These are phyloP conservation scores for Ophiostoma quercus DNA, from an alignment of 2,329 filamentous ascomycete genomes.

Conservation along the genomic window DNA sequence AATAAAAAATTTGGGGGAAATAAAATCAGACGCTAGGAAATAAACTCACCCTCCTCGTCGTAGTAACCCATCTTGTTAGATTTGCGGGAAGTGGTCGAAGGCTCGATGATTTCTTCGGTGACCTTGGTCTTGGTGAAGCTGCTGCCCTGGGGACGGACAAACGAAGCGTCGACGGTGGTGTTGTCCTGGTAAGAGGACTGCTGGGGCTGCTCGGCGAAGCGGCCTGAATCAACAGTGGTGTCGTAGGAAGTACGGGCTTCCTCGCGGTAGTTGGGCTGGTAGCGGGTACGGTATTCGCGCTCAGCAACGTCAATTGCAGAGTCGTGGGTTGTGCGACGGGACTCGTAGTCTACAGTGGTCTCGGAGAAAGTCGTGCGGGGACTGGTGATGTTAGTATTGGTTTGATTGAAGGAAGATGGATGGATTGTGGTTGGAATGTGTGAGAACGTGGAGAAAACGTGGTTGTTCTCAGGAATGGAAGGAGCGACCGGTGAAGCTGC, in stretches of 20 bases:
- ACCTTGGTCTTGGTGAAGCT: slow-evolving; percentile 53
- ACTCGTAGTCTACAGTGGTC: slow-evolving; percentile 61
- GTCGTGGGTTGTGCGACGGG: slow-evolving; percentile 43
- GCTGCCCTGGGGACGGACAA: slow-evolving; percentile 35
- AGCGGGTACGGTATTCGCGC: slow-evolving; percentile 60
- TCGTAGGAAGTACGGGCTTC: slow-evolving; percentile 34
- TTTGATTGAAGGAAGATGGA: neutral
- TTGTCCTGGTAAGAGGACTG: slow-evolving; percentile 48
- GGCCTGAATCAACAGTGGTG: slow-evolving; percentile 36
- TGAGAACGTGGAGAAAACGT: neutral
- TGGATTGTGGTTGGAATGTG: neutral
- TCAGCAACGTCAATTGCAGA: slow-evolving; percentile 59
- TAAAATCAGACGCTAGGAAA: slow-evolving; percentile 11
- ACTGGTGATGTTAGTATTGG: slow-evolving; percentile 29
- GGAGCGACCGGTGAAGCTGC: neutral
- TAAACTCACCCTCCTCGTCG: slow-evolving; percentile 54
- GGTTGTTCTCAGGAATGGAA: neutral
- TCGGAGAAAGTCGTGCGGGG: slow-evolving; percentile 50
- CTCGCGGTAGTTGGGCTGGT: slow-evolving; percentile 46
- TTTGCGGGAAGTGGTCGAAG: slow-evolving; percentile 38
- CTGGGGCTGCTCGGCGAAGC: slow-evolving; percentile 34
- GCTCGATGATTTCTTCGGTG: slow-evolving; percentile 61
- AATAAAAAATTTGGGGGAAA: neutral
- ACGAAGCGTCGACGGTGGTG: slow-evolving; percentile 48
- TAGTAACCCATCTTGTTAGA: slow-evolving; percentile 62